A percentile compares a stretch with the other conserved stretches of the same genome.
Evolutionary conservation across 129 eudicot species (phyloP).

Genomic region (Saussurea involucrata): DNA sequence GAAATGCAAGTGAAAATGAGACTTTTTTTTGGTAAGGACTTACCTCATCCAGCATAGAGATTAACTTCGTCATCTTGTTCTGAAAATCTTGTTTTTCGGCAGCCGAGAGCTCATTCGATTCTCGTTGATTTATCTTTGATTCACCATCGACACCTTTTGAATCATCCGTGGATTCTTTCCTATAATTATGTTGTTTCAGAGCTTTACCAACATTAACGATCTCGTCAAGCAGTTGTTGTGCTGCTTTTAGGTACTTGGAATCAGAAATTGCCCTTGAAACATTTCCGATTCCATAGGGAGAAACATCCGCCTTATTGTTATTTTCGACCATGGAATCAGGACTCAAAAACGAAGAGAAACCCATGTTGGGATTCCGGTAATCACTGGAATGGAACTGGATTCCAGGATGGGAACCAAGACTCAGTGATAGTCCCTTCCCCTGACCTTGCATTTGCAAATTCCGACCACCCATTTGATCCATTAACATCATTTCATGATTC

Average conservation of each 20-base stretch:
- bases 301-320: constrained; percentile 19
- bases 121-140: constrained; percentile 39
- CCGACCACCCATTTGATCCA: constrained; percentile 36
- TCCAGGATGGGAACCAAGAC: constrained; percentile 50
- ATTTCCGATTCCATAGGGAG: constrained; percentile 42
- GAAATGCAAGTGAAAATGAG: neutral
- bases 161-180: constrained; percentile 41
- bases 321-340: constrained; percentile 16
- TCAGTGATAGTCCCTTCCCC: constrained; percentile 54
- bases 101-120: constrained; percentile 54
- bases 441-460: constrained; percentile 31
- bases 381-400: constrained; percentile 46
- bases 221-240: constrained; percentile 78
- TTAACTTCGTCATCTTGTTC: constrained; percentile 67
- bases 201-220: constrained; percentile 73
- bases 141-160: constrained; percentile 37
- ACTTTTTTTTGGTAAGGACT: neutral
- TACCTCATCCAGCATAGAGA: constrained; percentile 89
- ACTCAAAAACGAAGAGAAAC: constrained; percentile 33
- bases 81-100: constrained; percentile 79
- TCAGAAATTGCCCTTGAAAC: constrained; percentile 40
- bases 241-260: constrained; percentile 79
- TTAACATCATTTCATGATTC: constrained; percentile 47
- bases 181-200: constrained; percentile 40
- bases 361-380: constrained; percentile 36